A percentile compares a stretch with the other conserved stretches of the same genome.
Evolutionary conservation across 805 yeast species (phyloP).

Genomic region (Vanderwaltozyma tropicalis): DNA sequence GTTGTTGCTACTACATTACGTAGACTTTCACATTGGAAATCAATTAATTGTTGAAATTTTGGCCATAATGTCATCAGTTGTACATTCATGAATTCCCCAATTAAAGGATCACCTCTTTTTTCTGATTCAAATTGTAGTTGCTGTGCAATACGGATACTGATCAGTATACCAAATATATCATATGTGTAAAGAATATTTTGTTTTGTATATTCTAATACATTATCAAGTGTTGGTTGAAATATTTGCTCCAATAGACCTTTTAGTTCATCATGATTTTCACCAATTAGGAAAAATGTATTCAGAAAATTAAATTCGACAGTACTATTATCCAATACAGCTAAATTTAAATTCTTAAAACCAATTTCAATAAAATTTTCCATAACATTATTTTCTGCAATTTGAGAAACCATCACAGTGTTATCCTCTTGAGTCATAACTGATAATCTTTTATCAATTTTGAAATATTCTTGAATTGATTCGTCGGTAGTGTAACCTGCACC

Average conservation of each 20-base stretch:
- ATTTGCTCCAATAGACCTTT: slow-evolving; percentile 39
- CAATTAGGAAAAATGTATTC: slow-evolving; percentile 54
- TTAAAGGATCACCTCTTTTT: slow-evolving; percentile 55
- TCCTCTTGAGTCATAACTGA: slow-evolving; percentile 46
- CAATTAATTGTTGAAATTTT: slow-evolving; percentile 64
- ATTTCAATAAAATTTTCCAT: slow-evolving; percentile 60
- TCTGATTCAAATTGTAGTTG: slow-evolving; percentile 55
- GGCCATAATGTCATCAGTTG: slow-evolving; percentile 77
- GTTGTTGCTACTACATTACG: slow-evolving; percentile 36
- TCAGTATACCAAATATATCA: slow-evolving; percentile 71
- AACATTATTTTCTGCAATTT: slow-evolving; percentile 72
- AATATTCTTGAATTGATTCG: slow-evolving; percentile 41
- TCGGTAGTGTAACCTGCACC: slow-evolving; percentile 9
- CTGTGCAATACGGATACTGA: slow-evolving; percentile 64
- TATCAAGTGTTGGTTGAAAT: slow-evolving; percentile 42
- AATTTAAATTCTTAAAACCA: slow-evolving; percentile 59
- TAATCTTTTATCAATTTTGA: slow-evolving; percentile 47
- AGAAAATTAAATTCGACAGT: slow-evolving; percentile 68
- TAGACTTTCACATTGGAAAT: slow-evolving; percentile 63
- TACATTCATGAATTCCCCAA: slow-evolving; percentile 56
- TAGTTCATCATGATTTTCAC: slow-evolving; percentile 32
- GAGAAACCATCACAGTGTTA: slow-evolving; percentile 64
- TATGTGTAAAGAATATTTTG: slow-evolving; percentile 32
- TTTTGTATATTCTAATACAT: slow-evolving; percentile 41
- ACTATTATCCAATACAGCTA: slow-evolving; percentile 67